Evolutionary conservation across 441 rosid species (phyloP).

Genomic region (Bruguiera hainesii): DNA sequence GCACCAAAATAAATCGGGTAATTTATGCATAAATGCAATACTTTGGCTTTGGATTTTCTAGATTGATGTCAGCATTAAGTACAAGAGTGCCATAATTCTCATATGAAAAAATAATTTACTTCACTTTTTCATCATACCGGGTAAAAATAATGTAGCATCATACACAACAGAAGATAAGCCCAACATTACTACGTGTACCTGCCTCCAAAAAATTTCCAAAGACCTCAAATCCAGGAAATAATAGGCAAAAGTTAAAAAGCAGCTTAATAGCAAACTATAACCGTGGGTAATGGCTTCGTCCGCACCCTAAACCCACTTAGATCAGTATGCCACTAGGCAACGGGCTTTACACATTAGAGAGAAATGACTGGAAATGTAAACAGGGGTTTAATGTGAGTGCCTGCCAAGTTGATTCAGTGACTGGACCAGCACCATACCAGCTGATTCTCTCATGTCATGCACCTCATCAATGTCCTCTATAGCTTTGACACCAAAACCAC

Average conservation of each 20-base stretch:
- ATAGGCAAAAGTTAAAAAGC: no score
- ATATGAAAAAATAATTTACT: background rate
- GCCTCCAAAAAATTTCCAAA: no score
- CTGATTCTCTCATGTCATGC: slow-evolving; percentile 54
- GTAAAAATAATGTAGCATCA: no score
- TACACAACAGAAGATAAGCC: no score
- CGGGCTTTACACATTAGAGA: no score
- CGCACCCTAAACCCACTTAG: no score
- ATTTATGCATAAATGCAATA: background rate
- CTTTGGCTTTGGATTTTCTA: background rate
- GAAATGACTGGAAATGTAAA: background rate
- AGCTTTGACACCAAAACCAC: slow-evolving; percentile 17
- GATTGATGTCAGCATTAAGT: background rate
- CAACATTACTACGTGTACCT: no score
- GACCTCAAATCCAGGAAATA: no score
- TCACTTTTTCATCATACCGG: background rate
- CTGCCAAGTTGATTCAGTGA: slow-evolving; percentile 63
- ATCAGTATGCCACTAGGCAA: no score
- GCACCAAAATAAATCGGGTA: background rate
- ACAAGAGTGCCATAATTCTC: background rate
- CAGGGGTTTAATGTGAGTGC: slow-evolving; percentile 21
- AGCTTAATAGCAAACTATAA: no score
- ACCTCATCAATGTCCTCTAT: slow-evolving; percentile 28
- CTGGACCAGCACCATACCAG: slow-evolving; percentile 87
- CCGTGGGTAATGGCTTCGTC: no score